Evolutionary conservation across 2,329 filamentous ascomycete species (phyloP).

Genomic region (Zasmidium citrigriseum): DNA sequence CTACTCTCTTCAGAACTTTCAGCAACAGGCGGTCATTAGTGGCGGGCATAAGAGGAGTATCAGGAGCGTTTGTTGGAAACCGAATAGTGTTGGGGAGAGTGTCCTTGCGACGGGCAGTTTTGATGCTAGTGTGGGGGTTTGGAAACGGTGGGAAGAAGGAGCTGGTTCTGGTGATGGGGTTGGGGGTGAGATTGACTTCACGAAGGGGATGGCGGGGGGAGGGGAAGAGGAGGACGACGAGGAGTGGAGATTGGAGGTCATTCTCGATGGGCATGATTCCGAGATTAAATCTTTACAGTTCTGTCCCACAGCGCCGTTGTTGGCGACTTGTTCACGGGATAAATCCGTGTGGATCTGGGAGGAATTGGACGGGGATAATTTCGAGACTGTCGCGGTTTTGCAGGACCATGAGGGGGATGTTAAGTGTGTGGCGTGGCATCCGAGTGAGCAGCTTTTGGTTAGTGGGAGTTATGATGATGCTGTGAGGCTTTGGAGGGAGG

Average conservation of each 20-base stretch:
- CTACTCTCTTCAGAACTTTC: constrained; percentile 81
- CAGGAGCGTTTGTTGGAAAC: constrained; percentile 87
- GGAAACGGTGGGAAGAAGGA: constrained; percentile 65
- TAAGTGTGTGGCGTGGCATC: constrained; percentile 91
- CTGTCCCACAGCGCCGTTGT: constrained; percentile 70
- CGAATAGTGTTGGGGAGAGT: constrained; percentile 62
- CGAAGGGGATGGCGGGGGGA: constrained; percentile 30
- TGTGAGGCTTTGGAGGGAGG: constrained; percentile 84
- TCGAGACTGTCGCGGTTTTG: constrained; percentile 92
- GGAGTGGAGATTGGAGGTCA: constrained; percentile 89
- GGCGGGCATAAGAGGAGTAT: constrained; percentile 91
- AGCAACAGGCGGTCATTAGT: constrained; percentile 74
- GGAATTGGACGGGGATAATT: constrained; percentile 91
- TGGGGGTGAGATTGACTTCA: constrained; percentile 38
- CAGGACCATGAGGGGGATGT: constrained; percentile 95
- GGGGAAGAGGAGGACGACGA: constrained; percentile 62
- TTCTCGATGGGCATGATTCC: constrained; percentile 91
- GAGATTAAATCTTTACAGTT: constrained; percentile 85
- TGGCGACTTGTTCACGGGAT: constrained; percentile 89
- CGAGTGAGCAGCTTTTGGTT: constrained; percentile 74
- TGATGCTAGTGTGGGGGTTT: constrained; percentile 79
- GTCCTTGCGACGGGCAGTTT: constrained; percentile 92
- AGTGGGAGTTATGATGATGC: constrained; percentile 95
- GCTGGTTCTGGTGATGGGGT: constrained; percentile 23
- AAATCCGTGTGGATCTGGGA: constrained; percentile 99